Base-by-base conservation (phyloP, 768 basidiomycete species). In the Tylopilus sp. region DNA sequence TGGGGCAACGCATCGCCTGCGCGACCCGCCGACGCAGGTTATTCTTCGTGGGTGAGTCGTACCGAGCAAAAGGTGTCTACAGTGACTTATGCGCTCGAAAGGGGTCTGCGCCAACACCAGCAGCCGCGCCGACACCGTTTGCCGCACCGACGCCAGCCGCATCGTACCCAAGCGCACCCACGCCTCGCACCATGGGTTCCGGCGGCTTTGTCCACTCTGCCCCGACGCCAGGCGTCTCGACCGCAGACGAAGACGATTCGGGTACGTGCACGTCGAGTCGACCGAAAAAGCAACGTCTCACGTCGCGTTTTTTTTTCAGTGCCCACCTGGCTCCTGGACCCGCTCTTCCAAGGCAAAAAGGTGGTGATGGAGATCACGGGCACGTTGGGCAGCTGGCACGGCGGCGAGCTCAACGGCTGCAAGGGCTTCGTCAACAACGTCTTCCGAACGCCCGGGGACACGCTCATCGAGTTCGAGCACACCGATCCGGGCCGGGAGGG, bases 71-170 rank as follows among this genome's bases (percentile, higher is more conserved):
- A 2, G 0, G 11, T 22, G 55, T 34, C 48, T 73, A 22, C 67
- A 0, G 1, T 11, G 25, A 26, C 54, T 59, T 29, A 61, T 45
- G 29, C 2, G 13, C 30, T 55, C 9, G 54, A 58, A 41, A 28
- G 25, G 36, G 63, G 74, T 66, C 52, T 60, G 71, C 73, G 10
- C 75, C 73, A 16, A 76, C 75, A 3, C 71, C 74, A 3, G 71
- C 70, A 30, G 66, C 70, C 36, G 75, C 74, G 4, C 63, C 75
- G 10, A 77, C 76, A 7, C 76, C 77, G 10, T 67, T 60, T 59
- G 54, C 63, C 31, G 73, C 61, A 43, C 67, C 54, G 38, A 73
- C 58, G 3, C 74, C 63, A 45, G 64, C 55, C 16, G 63, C 65
- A 9, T 50, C 63, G 29, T 70, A 71, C 36, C 17, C 60, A 40